phyloP scores from a whole-genome alignment of 768 basidiomycete genomes.

The Suillus discolor region DNA sequence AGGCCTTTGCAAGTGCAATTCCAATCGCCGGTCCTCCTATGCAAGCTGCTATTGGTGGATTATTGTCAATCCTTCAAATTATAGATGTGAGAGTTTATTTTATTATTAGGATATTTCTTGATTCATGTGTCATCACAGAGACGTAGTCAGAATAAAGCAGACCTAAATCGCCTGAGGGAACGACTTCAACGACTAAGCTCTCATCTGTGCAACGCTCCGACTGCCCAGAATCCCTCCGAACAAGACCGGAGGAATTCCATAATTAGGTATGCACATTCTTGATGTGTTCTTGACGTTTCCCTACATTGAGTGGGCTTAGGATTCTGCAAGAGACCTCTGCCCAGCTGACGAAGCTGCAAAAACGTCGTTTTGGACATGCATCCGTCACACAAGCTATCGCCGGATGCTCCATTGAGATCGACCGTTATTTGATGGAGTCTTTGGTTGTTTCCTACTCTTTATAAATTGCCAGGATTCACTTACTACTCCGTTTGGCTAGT shows the following conservation, averaged over 20 bases:
- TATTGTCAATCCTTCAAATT: neutral
- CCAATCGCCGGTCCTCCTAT: neutral
- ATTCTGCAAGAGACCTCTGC: neutral
- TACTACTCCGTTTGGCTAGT: neutral
- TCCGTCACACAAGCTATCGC: neutral
- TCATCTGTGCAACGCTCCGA: neutral
- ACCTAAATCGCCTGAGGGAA: neutral
- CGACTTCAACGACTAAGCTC: neutral
- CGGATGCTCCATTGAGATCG: neutral
- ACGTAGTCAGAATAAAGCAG: neutral
- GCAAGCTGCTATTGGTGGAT: neutral
- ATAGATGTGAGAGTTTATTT: neutral
- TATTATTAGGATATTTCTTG: neutral
- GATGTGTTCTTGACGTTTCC: neutral
- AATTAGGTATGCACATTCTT: constrained; percentile 7
- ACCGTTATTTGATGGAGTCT: neutral
- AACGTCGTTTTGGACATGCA: neutral
- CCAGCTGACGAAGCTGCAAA: neutral
- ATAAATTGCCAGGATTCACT: neutral
- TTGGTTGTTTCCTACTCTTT: neutral
- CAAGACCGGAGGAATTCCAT: neutral
- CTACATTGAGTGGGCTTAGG: too few species aligned
- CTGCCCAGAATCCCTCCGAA: neutral
- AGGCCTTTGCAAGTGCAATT: neutral
- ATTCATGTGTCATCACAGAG: neutral